Conservation (phyloP, 352 stramenopile species). For the Globisporangium echinulatum region DNA sequence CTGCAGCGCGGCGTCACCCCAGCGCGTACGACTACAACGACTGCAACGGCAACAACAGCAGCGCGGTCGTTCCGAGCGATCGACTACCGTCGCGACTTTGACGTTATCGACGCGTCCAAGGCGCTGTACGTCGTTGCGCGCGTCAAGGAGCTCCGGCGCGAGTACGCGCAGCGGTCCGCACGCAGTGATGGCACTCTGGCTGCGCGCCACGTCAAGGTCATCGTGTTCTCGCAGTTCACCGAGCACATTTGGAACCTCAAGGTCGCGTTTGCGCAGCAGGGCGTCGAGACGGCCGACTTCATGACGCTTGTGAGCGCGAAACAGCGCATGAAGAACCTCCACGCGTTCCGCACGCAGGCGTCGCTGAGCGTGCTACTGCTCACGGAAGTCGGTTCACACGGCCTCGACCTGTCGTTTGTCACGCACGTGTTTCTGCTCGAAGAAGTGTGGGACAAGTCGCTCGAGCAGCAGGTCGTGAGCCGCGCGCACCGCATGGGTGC, state of each 20-base stretch:
- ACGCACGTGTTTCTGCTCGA: slow-evolving; percentile 98
- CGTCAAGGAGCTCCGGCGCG: slow-evolving; percentile 53
- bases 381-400: slow-evolving; percentile 91
- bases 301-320: slow-evolving; percentile 38
- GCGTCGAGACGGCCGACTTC: slow-evolving; percentile 56
- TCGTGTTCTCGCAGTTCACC: slow-evolving; percentile 82
- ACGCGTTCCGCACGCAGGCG: slow-evolving; percentile 49
- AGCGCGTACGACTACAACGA: neutral
- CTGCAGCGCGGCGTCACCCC: neutral
- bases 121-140: slow-evolving; percentile 61
- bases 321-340: slow-evolving; percentile 46
- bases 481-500: slow-evolving; percentile 95
- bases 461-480: slow-evolving; percentile 94
- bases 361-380: slow-evolving; percentile 91
- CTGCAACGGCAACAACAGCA: neutral
- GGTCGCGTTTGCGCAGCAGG: slow-evolving; percentile 64
- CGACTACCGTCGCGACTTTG: slow-evolving; percentile 24
- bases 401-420: slow-evolving; percentile 96
- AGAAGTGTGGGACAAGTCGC: slow-evolving; percentile 93
- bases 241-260: slow-evolving; percentile 75
- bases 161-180: slow-evolving; percentile 26
- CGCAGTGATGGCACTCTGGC: neutral
- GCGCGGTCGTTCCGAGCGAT: slow-evolving; percentile 12
- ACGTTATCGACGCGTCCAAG: slow-evolving; percentile 59
- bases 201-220: slow-evolving; percentile 50